Evolutionary conservation across 208 protist species (phyloP).

Genomic region (Leishmania tarentolae): DNA sequence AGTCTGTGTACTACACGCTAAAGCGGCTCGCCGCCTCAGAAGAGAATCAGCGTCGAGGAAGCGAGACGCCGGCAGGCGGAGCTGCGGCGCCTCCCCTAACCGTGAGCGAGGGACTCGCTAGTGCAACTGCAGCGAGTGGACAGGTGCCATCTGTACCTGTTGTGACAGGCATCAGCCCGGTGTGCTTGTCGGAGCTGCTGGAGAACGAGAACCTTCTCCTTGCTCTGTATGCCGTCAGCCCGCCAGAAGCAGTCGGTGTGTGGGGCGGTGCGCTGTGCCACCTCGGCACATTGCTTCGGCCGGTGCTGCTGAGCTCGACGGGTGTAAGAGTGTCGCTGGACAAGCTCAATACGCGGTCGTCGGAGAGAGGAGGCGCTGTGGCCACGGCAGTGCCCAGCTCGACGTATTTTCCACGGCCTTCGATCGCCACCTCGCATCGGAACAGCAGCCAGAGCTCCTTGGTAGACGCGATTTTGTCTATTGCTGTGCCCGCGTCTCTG

Average conservation of each 20-base stretch:
- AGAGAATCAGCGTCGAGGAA: constrained; percentile 14
- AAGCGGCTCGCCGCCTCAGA: constrained; percentile 38
- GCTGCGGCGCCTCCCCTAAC: neutral
- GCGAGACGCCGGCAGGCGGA: neutral
- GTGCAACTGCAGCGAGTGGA: neutral
- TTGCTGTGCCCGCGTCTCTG: constrained; percentile 29
- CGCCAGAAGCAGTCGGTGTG: constrained; percentile 10
- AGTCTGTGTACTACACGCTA: constrained; percentile 34
- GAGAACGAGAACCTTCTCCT: constrained; percentile 27
- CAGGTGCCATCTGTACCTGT: neutral
- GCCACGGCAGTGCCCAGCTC: neutral
- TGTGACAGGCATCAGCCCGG: constrained; percentile 29
- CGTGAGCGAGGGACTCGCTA: neutral
- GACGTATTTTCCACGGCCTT: neutral
- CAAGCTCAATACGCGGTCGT: constrained; percentile 6
- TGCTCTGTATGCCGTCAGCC: constrained; percentile 27
- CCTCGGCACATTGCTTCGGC: constrained; percentile 20
- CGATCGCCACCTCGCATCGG: neutral
- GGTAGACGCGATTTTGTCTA: constrained; percentile 3
- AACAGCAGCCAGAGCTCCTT: neutral
- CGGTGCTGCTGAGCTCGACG: constrained; percentile 26
- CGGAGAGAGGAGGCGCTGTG: neutral
- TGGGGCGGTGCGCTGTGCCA: constrained; percentile 30
- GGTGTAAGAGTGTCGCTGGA: constrained; percentile 28
- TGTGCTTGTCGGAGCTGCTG: constrained; percentile 30